A percentile compares a stretch with the other conserved stretches of the same genome.
phyloP scores from a whole-genome alignment of 73 alveolate genomes.

The Blepharisma stoltei region DNA sequence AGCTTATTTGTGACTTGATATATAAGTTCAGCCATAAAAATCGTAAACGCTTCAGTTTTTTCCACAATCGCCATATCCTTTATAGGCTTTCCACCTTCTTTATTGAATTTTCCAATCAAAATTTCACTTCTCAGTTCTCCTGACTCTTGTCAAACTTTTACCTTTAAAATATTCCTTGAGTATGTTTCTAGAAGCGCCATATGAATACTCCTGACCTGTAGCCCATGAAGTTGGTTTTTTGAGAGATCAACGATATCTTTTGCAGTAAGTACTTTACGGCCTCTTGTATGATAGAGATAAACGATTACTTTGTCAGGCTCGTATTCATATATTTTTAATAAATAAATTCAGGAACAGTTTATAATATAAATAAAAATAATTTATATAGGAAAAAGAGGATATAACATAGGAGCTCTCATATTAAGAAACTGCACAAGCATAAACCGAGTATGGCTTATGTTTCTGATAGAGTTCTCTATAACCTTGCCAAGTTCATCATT shows the following conservation, averaged over 20 bases:
- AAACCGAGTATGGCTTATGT: neutral
- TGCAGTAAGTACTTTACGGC: neutral
- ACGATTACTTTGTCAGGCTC: constrained; percentile 14
- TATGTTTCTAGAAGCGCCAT: constrained; percentile 7
- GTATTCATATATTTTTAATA: no score
- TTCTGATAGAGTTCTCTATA: neutral
- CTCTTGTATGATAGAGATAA: constrained; percentile 13
- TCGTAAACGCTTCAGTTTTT: neutral
- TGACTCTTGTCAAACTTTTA: neutral
- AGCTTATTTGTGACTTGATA: neutral
- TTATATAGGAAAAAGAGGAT: no score
- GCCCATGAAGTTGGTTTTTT: constrained; percentile 2
- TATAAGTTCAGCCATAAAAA: neutral
- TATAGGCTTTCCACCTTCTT: neutral
- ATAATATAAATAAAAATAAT: no score
- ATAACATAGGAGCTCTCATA: constrained; percentile 15
- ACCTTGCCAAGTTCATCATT: neutral
- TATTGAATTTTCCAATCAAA: neutral
- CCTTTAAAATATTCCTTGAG: neutral
- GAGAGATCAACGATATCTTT: constrained; percentile 16
- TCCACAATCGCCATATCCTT: neutral
- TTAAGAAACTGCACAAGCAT: neutral
- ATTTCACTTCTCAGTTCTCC: constrained; percentile 8
- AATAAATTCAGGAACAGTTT: no score
- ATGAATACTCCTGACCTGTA: constrained; percentile 20